These are phyloP conservation scores for Moesziomyces sp. DNA, from an alignment of 1,284 basidiomycete species.

Conservation along the genomic window DNA sequence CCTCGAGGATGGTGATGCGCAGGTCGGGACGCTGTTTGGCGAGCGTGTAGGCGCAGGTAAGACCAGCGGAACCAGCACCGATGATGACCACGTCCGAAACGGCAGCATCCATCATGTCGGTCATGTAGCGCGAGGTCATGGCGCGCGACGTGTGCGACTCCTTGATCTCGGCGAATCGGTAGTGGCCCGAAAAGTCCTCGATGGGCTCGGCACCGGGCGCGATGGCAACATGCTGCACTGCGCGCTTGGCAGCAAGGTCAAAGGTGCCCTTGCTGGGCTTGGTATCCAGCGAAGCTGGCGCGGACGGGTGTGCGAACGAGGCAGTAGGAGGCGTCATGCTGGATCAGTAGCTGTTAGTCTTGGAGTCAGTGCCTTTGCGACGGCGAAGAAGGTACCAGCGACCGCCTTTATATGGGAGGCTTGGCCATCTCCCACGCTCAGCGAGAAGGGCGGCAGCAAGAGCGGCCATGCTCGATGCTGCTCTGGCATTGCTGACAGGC, in stretches of 20 bases:
- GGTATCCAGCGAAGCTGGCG: conserved; percentile 9
- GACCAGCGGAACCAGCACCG: conserved; percentile 81
- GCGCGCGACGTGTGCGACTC: conserved; percentile 63
- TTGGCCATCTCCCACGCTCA: too few relatives aligned
- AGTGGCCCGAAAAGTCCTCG: conserved; percentile 62
- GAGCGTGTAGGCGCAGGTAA: conserved; percentile 78
- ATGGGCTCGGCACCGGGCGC: conserved; percentile 57
- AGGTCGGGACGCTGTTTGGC: conserved; percentile 79
- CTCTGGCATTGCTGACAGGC: too few relatives aligned
- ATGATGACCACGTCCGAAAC: conserved; percentile 83
- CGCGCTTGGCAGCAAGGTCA: too few relatives aligned
- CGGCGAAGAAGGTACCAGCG: too few relatives aligned
- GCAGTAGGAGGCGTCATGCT: conserved; percentile 48
- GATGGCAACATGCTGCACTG: conserved; percentile 50
- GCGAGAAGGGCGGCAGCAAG: too few relatives aligned
- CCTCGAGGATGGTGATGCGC: conserved; percentile 83
- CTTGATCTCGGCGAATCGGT: conserved; percentile 64
- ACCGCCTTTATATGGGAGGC: too few relatives aligned
- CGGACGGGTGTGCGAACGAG: conserved; percentile 20
- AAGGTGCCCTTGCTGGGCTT: conserved; percentile 36
- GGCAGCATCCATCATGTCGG: conserved; percentile 68
- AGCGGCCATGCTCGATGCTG: too few relatives aligned
- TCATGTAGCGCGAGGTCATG: conserved; percentile 62
- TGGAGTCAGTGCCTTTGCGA: too few relatives aligned
- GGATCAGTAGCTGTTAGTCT: neutral